Percentiles rank a stretch among this genome's conserved stretches.
phyloP scores from a whole-genome alignment of 768 basidiomycete genomes.

The Inosperma sp. region DNA sequence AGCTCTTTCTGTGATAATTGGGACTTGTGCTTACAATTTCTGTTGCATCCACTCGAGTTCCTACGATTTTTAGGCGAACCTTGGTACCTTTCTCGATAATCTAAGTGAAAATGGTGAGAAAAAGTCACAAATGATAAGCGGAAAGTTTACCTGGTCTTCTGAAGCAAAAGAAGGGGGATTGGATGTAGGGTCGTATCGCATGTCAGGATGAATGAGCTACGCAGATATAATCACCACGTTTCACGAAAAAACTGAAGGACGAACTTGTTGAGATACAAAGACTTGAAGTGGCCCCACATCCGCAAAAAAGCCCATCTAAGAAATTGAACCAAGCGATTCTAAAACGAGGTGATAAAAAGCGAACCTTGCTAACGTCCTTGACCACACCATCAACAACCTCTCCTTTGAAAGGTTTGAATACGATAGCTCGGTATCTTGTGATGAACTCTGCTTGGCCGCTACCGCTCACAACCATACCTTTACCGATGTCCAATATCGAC shows the following conservation, averaged over 20 bases:
- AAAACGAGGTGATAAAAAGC: constrained; percentile 17
- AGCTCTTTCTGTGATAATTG: background rate
- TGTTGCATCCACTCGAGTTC: constrained; percentile 94
- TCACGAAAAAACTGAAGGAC: constrained; percentile 19
- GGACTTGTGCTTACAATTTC: constrained; percentile 70
- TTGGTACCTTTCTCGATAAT: constrained; percentile 92
- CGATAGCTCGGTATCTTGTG: constrained; percentile 91
- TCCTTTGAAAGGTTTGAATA: constrained; percentile 99
- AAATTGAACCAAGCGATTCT: background rate
- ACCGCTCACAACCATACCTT: constrained; percentile 87
- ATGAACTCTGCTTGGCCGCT: constrained; percentile 96
- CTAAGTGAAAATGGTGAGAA: constrained; percentile 33
- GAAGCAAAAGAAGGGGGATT: constrained; percentile 96
- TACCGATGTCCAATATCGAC: constrained; percentile 85
- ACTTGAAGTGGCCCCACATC: constrained; percentile 92
- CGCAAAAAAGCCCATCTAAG: constrained; percentile 96
- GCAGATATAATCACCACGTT: constrained; percentile 2
- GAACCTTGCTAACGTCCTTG: constrained; percentile 90
- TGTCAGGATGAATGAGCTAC: constrained; percentile 89
- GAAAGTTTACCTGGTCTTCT: constrained; percentile 66
- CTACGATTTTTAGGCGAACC: constrained; percentile 95
- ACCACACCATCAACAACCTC: constrained; percentile 98
- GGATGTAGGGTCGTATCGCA: constrained; percentile 92
- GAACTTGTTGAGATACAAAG: constrained; percentile 93
- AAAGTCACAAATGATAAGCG: background rate